Percentiles rank a stretch among this genome's conserved stretches.
Evolutionary conservation across 1,139 yeast species (phyloP).

Genomic region (Pneumocystis jirovecii): DNA sequence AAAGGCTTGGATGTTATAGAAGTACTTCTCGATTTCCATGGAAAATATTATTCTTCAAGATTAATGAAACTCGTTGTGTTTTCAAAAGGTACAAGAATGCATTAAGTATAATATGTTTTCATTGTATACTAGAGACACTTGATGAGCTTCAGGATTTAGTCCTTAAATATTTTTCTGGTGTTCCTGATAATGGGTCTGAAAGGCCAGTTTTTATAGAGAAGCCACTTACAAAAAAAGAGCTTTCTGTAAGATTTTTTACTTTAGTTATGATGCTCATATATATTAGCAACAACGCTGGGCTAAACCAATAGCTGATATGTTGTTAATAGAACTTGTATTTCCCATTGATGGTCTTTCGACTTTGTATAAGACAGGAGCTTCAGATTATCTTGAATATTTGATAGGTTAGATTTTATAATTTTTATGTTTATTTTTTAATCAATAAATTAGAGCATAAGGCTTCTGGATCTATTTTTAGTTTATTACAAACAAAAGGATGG

Average conservation of each 20-base stretch:
- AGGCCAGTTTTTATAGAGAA: slow-evolving; percentile 29
- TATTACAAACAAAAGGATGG: slow-evolving; percentile 60
- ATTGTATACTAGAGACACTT: slow-evolving; percentile 54
- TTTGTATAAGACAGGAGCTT: slow-evolving; percentile 55
- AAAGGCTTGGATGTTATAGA: slow-evolving; percentile 51
- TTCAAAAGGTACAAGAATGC: not conserved
- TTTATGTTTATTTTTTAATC: not conserved
- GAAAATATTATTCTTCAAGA: slow-evolving; percentile 49
- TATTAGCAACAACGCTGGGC: not conserved
- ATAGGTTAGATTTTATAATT: slow-evolving; percentile 33
- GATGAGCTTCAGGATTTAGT: slow-evolving; percentile 62
- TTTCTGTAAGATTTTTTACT: slow-evolving; percentile 30
- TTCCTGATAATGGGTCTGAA: slow-evolving; percentile 42
- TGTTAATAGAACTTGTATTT: slow-evolving; percentile 52
- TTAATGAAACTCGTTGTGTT: slow-evolving; percentile 75
- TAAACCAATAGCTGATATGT: slow-evolving; percentile 69
- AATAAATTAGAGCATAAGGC: slow-evolving; percentile 46
- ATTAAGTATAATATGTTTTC: not conserved
- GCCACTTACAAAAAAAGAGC: slow-evolving; percentile 33
- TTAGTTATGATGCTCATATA: not conserved
- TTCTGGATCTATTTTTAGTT: slow-evolving; percentile 60
- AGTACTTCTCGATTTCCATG: slow-evolving; percentile 46
- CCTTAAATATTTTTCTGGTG: slow-evolving; percentile 45
- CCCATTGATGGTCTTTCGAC: slow-evolving; percentile 57
- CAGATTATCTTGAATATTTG: slow-evolving; percentile 57